phyloP scores from a whole-genome alignment of 257 asterid species.

The Gardenia jasminoides region DNA sequence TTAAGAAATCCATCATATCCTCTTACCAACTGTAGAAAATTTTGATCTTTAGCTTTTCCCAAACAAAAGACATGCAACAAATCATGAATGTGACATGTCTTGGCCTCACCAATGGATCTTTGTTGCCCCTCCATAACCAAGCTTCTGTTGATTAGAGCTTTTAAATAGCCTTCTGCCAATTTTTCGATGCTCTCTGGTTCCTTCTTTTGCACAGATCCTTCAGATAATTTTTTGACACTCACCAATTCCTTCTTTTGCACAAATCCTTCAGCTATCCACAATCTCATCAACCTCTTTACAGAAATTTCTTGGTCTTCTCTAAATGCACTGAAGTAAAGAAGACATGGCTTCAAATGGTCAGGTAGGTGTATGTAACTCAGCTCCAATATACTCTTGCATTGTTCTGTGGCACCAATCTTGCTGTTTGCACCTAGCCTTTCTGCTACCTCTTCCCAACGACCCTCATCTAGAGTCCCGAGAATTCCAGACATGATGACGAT shows the following conservation, averaged over 20 bases:
- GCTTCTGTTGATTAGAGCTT: neutral
- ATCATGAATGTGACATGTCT: conserved; percentile 1
- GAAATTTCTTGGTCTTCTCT: neutral
- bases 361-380: neutral
- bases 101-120: neutral
- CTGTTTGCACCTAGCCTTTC: neutral
- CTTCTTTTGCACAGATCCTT: no score
- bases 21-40: neutral
- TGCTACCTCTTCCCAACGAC: neutral
- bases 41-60: neutral
- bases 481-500: neutral
- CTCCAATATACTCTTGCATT: neutral
- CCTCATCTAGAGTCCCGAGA: neutral
- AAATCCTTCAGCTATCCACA: neutral
- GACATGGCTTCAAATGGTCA: neutral
- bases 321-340: neutral
- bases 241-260: neutral
- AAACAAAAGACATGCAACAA: neutral
- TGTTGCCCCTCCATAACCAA: neutral
- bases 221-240: no score
- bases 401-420: neutral
- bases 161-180: neutral
- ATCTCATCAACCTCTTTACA: neutral
- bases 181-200: neutral
- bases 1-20: neutral